These are phyloP conservation scores for Cladosporium sp. DNA, from an alignment of 2,329 filamentous ascomycete species.

Conservation along the genomic window DNA sequence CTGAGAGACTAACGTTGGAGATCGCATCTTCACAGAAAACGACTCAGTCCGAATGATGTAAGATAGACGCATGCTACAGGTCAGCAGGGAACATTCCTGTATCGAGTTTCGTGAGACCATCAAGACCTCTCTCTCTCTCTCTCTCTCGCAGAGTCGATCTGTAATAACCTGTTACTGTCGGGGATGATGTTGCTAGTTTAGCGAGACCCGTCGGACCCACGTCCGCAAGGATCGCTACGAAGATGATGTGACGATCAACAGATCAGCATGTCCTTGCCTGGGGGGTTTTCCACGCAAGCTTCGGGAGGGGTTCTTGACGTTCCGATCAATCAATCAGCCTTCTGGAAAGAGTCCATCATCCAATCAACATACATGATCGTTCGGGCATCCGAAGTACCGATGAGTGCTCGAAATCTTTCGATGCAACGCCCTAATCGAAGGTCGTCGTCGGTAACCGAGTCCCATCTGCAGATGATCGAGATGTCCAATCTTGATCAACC, in stretches of 20 bases:
- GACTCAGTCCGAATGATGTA: background rate
- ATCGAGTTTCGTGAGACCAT: background rate
- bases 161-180: background rate
- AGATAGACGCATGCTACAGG: background rate
- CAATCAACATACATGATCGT: background rate
- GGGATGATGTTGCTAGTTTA: background rate
- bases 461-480: background rate
- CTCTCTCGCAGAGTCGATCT: too few species aligned
- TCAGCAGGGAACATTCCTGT: background rate
- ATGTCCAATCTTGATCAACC: background rate
- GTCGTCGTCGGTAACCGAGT: background rate
- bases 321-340: background rate
- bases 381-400: background rate
- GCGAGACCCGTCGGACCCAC: background rate
- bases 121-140: background rate
- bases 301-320: background rate
- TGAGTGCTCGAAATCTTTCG: background rate
- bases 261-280: background rate
- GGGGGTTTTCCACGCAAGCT: background rate
- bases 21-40: background rate
- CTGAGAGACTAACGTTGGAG: too few species aligned
- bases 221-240: background rate
- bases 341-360: background rate
- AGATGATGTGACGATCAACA: background rate
- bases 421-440: background rate